Conservation (phyloP, 441 rosid species). For the Erodium texanum region DNA sequence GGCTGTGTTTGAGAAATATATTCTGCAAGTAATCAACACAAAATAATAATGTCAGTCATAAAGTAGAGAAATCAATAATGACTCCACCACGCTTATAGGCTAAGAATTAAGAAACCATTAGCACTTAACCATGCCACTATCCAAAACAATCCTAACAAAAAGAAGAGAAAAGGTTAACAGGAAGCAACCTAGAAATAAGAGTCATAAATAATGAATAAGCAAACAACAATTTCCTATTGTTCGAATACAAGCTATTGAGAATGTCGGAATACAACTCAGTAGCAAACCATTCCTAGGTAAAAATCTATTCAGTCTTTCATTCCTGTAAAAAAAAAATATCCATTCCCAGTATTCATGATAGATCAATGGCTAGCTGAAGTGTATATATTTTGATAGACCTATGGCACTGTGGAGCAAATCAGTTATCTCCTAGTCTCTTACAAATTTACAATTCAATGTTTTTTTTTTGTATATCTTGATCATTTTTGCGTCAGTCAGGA, state of each 20-base stretch:
- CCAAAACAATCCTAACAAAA: neutral
- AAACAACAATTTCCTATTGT: neutral
- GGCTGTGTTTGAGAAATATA: slow-evolving; percentile 57
- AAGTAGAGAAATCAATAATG: neutral
- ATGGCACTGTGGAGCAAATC: too few species aligned
- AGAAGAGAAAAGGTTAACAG: neutral
- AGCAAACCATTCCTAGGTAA: too few species aligned
- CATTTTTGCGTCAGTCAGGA: too few species aligned
- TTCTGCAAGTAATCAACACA: slow-evolving; percentile 33
- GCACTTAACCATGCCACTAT: neutral
- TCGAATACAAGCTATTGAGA: too few species aligned
- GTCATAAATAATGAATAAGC: neutral
- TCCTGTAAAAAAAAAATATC: neutral
- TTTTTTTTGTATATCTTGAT: too few species aligned
- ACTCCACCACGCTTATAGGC: neutral
- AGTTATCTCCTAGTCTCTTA: too few species aligned
- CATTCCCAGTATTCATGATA: neutral
- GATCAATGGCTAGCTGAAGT: neutral
- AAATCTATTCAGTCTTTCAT: too few species aligned
- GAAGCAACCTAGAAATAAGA: neutral
- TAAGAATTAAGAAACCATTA: neutral
- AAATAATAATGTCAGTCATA: slow-evolving; percentile 5
- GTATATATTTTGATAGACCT: neutral
- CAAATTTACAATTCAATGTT: neutral
- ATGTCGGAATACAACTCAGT: too few species aligned